Conservation (phyloP, 2,329 filamentous ascomycete species). For the Hypoxylon sp. region DNA sequence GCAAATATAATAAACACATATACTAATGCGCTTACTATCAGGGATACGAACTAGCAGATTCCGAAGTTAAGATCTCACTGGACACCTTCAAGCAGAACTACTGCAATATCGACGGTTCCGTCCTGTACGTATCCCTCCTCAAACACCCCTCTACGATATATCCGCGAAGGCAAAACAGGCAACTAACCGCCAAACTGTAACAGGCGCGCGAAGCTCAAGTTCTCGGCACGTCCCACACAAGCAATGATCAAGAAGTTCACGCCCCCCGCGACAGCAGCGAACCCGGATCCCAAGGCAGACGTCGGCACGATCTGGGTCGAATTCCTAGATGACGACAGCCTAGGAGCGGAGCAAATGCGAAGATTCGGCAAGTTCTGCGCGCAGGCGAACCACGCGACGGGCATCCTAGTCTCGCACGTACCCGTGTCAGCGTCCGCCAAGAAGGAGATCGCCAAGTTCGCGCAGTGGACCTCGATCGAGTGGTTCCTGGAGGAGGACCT, state of each 20-base stretch:
- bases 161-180: not conserved
- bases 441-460: constrained; percentile 85
- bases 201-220: constrained; percentile 87
- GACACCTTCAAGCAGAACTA: constrained; percentile 84
- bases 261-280: constrained; percentile 75
- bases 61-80: constrained; percentile 88
- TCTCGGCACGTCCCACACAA: constrained; percentile 87
- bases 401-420: constrained; percentile 89
- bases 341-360: constrained; percentile 94
- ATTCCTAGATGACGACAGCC: constrained; percentile 82
- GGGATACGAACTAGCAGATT: constrained; percentile 94
- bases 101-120: constrained; percentile 78
- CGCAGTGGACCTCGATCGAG: constrained; percentile 85
- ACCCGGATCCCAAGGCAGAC: constrained; percentile 79
- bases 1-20: constrained; percentile 18
- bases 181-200: constrained; percentile 7
- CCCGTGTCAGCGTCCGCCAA: constrained; percentile 88
- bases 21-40: constrained; percentile 59
- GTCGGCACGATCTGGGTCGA: constrained; percentile 94
- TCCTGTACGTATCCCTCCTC: constrained; percentile 73
- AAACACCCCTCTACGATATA: constrained; percentile 9
- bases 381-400: constrained; percentile 86
- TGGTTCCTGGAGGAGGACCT: constrained; percentile 96
- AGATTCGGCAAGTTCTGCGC: constrained; percentile 87
- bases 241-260: constrained; percentile 90